Conservation (phyloP, 129 eudicot genomes). For the Mikania micrantha region DNA sequence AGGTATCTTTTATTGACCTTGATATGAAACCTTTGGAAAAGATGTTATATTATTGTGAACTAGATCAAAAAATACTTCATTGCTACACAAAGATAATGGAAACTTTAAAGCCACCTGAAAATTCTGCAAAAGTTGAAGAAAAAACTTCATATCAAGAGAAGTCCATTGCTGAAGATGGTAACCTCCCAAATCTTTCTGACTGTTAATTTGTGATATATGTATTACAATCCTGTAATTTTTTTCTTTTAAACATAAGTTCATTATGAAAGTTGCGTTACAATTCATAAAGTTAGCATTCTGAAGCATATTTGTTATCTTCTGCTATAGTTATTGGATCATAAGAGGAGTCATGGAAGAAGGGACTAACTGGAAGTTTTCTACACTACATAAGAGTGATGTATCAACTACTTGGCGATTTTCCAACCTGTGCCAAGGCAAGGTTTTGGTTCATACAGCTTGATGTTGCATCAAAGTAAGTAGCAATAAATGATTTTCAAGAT, state of each 20-base stretch:
- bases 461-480: constrained; percentile 11
- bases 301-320: constrained; percentile 10
- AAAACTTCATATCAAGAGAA: constrained; percentile 19
- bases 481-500: neutral
- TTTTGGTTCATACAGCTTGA: constrained; percentile 25
- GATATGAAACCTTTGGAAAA: constrained; percentile 84
- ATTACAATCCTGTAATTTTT: neutral
- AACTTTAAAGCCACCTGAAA: constrained; percentile 17
- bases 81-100: constrained; percentile 41
- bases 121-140: constrained; percentile 24
- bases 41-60: constrained; percentile 68
- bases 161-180: constrained; percentile 40
- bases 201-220: neutral
- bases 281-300: neutral
- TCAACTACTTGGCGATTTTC: constrained; percentile 15
- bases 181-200: neutral
- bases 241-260: neutral
- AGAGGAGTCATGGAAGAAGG: constrained; percentile 28
- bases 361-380: constrained; percentile 16
- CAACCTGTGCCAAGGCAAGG: constrained; percentile 26
- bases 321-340: constrained; percentile 33
- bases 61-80: constrained; percentile 77
- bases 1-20: constrained; percentile 93
- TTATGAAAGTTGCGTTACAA: neutral
- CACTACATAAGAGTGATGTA: neutral